Base-by-base conservation (phyloP, 768 basidiomycete genomes). In the Filobasidium floriforme region DNA sequence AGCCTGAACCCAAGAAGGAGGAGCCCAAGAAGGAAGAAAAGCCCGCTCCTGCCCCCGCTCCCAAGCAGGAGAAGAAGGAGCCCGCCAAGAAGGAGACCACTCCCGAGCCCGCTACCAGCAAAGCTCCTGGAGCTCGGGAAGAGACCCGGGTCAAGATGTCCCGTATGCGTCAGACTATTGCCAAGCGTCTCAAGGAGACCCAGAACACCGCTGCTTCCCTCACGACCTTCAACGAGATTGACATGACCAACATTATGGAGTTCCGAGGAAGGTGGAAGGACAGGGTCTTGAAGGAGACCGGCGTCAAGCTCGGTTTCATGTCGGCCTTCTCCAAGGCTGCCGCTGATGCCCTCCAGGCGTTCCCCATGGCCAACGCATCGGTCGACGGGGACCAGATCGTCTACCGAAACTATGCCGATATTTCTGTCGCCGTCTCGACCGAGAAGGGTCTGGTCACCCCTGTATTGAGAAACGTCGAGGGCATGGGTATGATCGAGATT, bases 151-250 rank as follows among this genome's bases (percentile, higher is more conserved):
- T 98, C 75, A 98, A 97, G 83, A 97, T 99, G 93, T 93, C 86
- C 80, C 88, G 93, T 61, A 99, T 99, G 96, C 90, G 94, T 57
- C 83, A 89, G 69, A 90, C 93, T 68, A 99, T 99, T 74, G 89
- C 93, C 57, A 91, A 93, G 80, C 92, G 94, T 61, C 85, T 99
- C 77, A 99, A 99, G 82, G 88, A 96, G 77, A 94, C 93, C 26
- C 94, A 99, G 79, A 96, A 97, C 77, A 86, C 90, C 22, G 96
- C 94, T 4, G 94, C 94, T 57, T 93, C 92, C 60, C 80, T 98
- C 67, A 98, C 96, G 41, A 98, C 94, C 28, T 99, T 99, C 85
- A 97, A 99, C 82, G 94, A 99, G 81, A 90, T 99, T 76, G 94
- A 98, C 82, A 98, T 99, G 94, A 92, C 91, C 49, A 88, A 89